These are phyloP conservation scores for Colletotrichum limetticola DNA, from an alignment of 2,329 filamentous ascomycete species.

Conservation along the genomic window DNA sequence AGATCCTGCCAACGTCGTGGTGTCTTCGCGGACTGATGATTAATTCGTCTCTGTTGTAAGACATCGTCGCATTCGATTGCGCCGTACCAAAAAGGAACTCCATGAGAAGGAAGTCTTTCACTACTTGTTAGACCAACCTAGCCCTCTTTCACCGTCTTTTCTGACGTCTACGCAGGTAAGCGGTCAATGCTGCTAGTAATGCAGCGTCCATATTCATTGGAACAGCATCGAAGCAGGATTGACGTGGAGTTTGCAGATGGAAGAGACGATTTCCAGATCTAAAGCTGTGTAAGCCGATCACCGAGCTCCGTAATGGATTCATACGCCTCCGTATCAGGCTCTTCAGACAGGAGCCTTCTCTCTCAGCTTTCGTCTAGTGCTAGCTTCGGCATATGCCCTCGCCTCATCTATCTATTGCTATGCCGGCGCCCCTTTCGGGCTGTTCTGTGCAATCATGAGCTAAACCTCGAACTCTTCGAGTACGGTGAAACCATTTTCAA, in stretches of 20 bases:
- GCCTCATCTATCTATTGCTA: neutral
- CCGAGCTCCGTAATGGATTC: neutral
- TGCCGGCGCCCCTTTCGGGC: too few relatives aligned
- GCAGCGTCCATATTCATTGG: neutral
- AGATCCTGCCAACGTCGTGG: neutral
- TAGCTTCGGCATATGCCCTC: neutral
- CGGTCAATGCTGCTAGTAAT: neutral
- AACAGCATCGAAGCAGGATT: neutral
- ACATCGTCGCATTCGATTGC: neutral
- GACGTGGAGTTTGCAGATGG: slow-evolving; percentile 14
- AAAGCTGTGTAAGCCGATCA: neutral
- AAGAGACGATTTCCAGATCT: slow-evolving; percentile 3
- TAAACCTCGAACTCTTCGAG: neutral
- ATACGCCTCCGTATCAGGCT: neutral
- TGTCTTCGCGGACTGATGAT: neutral
- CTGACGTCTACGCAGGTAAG: neutral
- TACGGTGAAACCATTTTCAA: neutral
- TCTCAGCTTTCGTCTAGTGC: too few relatives aligned
- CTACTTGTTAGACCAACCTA: neutral
- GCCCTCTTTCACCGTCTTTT: neutral
- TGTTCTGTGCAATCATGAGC: neutral
- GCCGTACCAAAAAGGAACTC: neutral
- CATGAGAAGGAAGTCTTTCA: neutral
- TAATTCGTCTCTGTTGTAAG: neutral
- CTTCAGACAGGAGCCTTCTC: neutral